These are phyloP conservation scores for Annulohypoxylon maeteangense DNA, from an alignment of 495 filamentous ascomycete species.

Conservation along the genomic window DNA sequence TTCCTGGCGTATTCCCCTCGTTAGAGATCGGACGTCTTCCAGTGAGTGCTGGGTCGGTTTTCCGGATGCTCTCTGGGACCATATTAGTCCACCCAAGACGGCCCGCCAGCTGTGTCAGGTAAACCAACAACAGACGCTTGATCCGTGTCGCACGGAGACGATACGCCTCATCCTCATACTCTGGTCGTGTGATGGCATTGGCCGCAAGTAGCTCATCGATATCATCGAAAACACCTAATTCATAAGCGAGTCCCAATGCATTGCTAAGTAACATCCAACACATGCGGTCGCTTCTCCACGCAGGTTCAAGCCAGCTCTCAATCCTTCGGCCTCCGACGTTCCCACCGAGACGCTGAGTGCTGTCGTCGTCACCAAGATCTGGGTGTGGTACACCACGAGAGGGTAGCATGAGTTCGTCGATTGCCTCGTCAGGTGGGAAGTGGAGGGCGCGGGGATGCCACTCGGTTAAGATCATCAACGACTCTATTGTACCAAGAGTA, in stretches of 20 bases:
- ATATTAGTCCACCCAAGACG: conserved; percentile 93
- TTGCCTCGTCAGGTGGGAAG: conserved; percentile 87
- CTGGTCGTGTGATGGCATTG: conserved; percentile 65
- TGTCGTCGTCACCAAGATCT: conserved; percentile 60
- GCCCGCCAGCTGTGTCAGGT: conserved; percentile 90
- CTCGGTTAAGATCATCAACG: conserved; percentile 90
- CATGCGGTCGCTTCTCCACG: conserved; percentile 97
- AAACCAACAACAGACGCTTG: conserved; percentile 85
- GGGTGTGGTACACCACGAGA: conserved; percentile 58
- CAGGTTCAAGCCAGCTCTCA: conserved; percentile 94
- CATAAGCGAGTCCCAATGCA: conserved; percentile 87
- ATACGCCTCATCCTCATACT: conserved; percentile 76
- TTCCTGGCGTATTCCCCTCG: conserved; percentile 65
- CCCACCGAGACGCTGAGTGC: conserved; percentile 54
- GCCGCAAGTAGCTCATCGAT: conserved; percentile 69
- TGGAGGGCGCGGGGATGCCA: conserved; percentile 97
- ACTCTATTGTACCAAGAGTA: conserved; percentile 93
- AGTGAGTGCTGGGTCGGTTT: conserved; percentile 57
- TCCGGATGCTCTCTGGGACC: conserved; percentile 74
- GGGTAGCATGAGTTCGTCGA: conserved; percentile 68
- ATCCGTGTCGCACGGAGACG: conserved; percentile 82
- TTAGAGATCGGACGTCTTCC: conserved; percentile 57
- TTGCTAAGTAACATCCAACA: conserved; percentile 98
- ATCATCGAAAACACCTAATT: conserved; percentile 93
- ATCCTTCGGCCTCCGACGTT: conserved; percentile 76